These are phyloP conservation scores for Gastrodia elata DNA, from an alignment of 106 monocot genomes.

Conservation along the genomic window DNA sequence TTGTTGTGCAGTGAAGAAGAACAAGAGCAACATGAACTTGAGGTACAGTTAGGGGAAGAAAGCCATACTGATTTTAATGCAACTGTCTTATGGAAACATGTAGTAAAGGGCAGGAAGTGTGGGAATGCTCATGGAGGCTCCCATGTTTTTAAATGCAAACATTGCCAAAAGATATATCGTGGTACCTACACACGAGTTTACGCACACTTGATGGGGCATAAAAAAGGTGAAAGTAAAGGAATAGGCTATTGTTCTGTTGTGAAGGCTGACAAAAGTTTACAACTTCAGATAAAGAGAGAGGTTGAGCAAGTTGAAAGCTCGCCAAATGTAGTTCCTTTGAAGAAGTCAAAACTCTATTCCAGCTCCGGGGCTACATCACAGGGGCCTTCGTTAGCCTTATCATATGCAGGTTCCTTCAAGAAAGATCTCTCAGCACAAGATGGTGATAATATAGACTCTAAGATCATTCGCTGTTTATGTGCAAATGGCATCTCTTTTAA, in stretches of 20 bases:
- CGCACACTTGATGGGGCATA: conserved; percentile 55
- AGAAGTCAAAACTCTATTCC: conserved; percentile 35
- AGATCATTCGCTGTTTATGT: conserved; percentile 35
- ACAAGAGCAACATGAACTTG: conserved; percentile 30
- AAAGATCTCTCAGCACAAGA: conserved; percentile 19
- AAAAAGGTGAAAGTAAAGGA: conserved; percentile 50
- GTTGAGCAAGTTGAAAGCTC: conserved; percentile 49
- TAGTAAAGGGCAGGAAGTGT: conserved; percentile 43
- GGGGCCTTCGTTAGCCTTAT: conserved; percentile 33
- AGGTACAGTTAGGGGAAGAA: conserved; percentile 27
- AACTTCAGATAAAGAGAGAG: conserved; percentile 39
- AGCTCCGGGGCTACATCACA: conserved; percentile 16
- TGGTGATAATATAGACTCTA: conserved; percentile 35
- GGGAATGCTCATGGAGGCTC: conserved; percentile 59
- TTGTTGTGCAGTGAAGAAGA: conserved; percentile 29
- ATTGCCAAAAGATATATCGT: conserved; percentile 45
- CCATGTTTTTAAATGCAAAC: conserved; percentile 46
- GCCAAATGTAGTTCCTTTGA: conserved; percentile 38
- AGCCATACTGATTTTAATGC: conserved; percentile 28
- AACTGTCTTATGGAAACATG: conserved; percentile 49
- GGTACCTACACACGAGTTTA: conserved; percentile 49
- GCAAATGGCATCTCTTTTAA: conserved; percentile 51
- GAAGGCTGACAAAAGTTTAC: conserved; percentile 36
- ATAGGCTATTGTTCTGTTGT: conserved; percentile 48
- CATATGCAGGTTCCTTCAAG: conserved; percentile 26